Conservation (phyloP, 2,329 filamentous ascomycete genomes). For the Monilinia vaccinii-corymbosi region DNA sequence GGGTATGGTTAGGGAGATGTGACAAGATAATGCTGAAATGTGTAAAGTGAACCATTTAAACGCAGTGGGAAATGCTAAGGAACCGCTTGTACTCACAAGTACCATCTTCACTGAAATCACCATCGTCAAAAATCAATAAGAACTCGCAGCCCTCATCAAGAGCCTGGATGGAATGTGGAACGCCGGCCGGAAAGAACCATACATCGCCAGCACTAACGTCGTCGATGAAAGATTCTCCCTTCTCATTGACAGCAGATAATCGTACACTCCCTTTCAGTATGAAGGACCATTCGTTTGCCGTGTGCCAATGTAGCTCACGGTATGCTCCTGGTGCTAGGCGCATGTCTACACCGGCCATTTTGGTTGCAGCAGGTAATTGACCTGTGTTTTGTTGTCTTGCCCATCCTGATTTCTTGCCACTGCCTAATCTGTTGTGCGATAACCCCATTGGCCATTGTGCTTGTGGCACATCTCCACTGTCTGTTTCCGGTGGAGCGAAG, state of each 20-base stretch:
- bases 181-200: conserved; percentile 44
- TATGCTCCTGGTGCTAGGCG: conserved; percentile 47
- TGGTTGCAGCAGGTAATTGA: conserved; percentile 38
- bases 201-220: conserved; percentile 42
- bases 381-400: conserved; percentile 46
- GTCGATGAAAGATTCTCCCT: conserved; percentile 40
- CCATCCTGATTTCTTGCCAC: conserved; percentile 38
- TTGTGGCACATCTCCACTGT: conserved; percentile 38
- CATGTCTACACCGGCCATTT: conserved; percentile 52
- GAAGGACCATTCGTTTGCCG: conserved; percentile 42
- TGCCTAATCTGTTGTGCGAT: conserved; percentile 36
- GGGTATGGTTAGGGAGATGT: too few species aligned
- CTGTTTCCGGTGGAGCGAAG: conserved; percentile 44
- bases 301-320: conserved; percentile 56
- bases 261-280: conserved; percentile 45
- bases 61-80: too few species aligned
- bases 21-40: too few species aligned
- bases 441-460: conserved; percentile 47
- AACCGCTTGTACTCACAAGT: conserved; percentile 32
- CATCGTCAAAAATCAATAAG: conserved; percentile 51
- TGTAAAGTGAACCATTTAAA: not conserved
- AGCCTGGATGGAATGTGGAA: conserved; percentile 45
- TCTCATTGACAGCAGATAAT: conserved; percentile 42
- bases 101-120: conserved; percentile 48
- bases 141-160: conserved; percentile 48